Percentiles rank a stretch among this genome's conserved stretches.
phyloP scores from a whole-genome alignment of 2,329 filamentous ascomycete genomes.

The Spiromastix sp. region DNA sequence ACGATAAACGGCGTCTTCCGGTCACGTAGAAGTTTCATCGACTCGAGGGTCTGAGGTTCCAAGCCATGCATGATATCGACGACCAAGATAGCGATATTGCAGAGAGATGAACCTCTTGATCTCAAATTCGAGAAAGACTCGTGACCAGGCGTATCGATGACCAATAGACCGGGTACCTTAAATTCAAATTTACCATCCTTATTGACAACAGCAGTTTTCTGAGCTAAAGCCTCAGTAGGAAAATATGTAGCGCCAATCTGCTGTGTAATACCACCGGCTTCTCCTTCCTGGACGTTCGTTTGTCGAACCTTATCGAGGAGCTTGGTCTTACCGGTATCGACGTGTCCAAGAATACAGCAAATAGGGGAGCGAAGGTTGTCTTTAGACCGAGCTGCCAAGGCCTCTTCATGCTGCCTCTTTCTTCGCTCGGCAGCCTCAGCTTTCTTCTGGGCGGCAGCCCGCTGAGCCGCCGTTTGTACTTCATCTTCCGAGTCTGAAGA shows the following conservation, averaged over 20 bases:
- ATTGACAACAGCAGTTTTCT: conserved; percentile 93
- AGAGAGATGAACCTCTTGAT: conserved; percentile 92
- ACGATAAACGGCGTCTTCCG: conserved; percentile 97
- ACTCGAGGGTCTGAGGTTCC: conserved; percentile 93
- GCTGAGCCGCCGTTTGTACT: conserved; percentile 60
- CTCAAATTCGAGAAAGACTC: conserved; percentile 99
- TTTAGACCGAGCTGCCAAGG: conserved; percentile 79
- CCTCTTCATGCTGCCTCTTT: conserved; percentile 83
- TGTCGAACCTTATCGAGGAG: conserved; percentile 95
- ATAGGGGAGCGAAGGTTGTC: conserved; percentile 95
- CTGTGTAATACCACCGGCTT: conserved; percentile 98
- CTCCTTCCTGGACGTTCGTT: conserved; percentile 96
- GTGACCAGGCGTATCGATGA: conserved; percentile 98
- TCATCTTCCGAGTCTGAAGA: conserved; percentile 55
- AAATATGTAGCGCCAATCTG: conserved; percentile 99
- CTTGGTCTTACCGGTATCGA: conserved; percentile 99
- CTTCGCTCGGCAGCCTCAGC: conserved; percentile 80
- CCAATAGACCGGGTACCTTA: conserved; percentile 90
- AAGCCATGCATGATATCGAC: conserved; percentile 99
- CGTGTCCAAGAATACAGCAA: conserved; percentile 98
- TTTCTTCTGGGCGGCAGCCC: conserved; percentile 67
- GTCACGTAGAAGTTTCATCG: conserved; percentile 86
- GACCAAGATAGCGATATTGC: conserved; percentile 97
- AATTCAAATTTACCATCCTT: conserved; percentile 82
- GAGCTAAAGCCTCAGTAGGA: conserved; percentile 81